Percentiles rank a stretch among this genome's conserved stretches.
Evolutionary conservation across 305 asterid species (phyloP).

Genomic region (Solanum hybrid): DNA sequence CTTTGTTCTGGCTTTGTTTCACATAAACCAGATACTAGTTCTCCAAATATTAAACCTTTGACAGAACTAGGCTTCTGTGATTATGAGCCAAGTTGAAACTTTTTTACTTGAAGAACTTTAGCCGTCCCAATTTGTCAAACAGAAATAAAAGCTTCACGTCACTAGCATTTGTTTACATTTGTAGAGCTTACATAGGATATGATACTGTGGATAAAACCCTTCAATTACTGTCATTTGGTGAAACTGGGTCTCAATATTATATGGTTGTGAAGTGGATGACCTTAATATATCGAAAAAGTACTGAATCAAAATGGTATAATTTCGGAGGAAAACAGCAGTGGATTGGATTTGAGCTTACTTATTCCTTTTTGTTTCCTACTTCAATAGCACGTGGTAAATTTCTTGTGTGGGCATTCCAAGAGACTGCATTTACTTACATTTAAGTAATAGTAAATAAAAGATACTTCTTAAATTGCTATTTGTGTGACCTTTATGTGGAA

Average conservation of each 20-base stretch:
- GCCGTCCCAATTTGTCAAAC: not conserved
- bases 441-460: not conserved
- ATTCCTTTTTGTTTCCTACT: not conserved
- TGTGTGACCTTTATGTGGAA: not conserved
- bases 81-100: not conserved
- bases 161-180: not conserved
- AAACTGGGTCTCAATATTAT: not conserved
- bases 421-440: not conserved
- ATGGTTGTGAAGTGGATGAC: not conserved
- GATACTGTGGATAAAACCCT: not conserved
- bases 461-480: not conserved
- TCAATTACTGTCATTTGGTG: not conserved
- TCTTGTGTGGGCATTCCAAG: not conserved
- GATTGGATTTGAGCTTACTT: not conserved
- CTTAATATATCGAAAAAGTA: not conserved
- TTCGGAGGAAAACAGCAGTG: not conserved
- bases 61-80: not conserved
- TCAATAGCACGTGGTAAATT: not conserved
- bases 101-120: not conserved
- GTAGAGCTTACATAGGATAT: not conserved
- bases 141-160: not conserved
- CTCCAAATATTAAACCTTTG: not conserved
- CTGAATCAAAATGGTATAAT: not conserved
- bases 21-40: not conserved
- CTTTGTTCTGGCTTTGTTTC: not conserved